A percentile compares a stretch with the other conserved stretches of the same genome.
These are phyloP conservation scores for Cercospora sesami DNA, from an alignment of 2,329 filamentous ascomycete genomes.

Conservation along the genomic window DNA sequence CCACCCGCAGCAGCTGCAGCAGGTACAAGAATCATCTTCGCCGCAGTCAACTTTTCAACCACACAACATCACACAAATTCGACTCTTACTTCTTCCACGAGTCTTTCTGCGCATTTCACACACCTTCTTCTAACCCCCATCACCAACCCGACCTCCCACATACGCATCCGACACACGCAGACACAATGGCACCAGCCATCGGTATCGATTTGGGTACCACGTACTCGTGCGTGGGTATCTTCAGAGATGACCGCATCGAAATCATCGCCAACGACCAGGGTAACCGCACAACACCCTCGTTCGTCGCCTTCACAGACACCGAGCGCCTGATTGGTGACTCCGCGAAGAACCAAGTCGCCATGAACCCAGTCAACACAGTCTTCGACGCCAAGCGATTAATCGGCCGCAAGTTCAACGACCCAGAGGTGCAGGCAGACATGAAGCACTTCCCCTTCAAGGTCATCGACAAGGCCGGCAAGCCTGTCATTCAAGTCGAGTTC, in stretches of 20 bases:
- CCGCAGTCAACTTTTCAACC: constrained; percentile 2
- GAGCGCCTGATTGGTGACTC: constrained; percentile 97
- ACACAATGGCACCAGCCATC: constrained; percentile 63
- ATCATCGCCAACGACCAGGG: constrained; percentile 62
- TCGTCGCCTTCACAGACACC: constrained; percentile 89
- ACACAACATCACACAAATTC: constrained; percentile 9
- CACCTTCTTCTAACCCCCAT: neutral
- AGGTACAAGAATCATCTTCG: neutral
- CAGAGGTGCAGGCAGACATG: constrained; percentile 96
- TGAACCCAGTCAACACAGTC: constrained; percentile 95
- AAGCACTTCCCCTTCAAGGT: constrained; percentile 99
- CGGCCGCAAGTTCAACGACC: constrained; percentile 88
- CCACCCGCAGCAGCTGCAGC: neutral
- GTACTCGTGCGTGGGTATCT: constrained; percentile 91
- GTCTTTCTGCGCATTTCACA: constrained; percentile 4
- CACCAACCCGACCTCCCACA: constrained; percentile 16
- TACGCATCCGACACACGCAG: constrained; percentile 24
- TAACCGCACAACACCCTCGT: constrained; percentile 54
- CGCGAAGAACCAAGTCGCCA: constrained; percentile 97
- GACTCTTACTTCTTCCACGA: constrained; percentile 5
- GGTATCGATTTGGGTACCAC: constrained; percentile 94
- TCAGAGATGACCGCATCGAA: constrained; percentile 76
- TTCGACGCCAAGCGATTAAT: constrained; percentile 98
- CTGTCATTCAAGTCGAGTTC: constrained; percentile 89
- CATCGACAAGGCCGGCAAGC: constrained; percentile 84